phyloP scores from a whole-genome alignment of 2,329 filamentous ascomycete species.

The Boeremia lycopersici region DNA sequence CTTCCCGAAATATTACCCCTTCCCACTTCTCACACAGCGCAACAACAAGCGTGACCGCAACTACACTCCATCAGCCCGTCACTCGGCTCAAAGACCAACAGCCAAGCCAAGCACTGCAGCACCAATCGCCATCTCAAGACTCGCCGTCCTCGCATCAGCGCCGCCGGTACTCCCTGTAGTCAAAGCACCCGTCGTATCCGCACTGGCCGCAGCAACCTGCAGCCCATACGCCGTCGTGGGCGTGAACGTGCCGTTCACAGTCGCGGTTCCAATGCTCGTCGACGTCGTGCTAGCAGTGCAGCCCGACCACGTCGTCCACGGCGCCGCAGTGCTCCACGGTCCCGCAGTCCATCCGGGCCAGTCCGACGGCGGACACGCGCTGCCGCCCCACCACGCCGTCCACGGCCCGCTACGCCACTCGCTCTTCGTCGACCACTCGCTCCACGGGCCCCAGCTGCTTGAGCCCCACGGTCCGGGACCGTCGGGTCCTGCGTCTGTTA shows the following conservation, averaged over 20 bases:
- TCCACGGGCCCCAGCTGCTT: constrained; percentile 36
- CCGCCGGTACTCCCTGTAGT: constrained; percentile 6
- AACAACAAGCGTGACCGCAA: neutral
- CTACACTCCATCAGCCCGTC: neutral
- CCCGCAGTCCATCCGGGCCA: constrained; percentile 49
- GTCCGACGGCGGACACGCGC: constrained; percentile 37
- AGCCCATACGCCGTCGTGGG: constrained; percentile 40
- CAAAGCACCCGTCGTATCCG: neutral
- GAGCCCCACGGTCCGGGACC: constrained; percentile 39
- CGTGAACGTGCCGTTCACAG: constrained; percentile 28
- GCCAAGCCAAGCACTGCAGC: constrained; percentile 31
- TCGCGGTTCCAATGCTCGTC: constrained; percentile 38
- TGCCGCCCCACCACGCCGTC: constrained; percentile 46
- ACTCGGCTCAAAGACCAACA: constrained; percentile 23
- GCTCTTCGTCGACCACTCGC: constrained; percentile 34
- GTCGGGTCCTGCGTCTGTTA: constrained; percentile 19
- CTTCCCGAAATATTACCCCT: neutral
- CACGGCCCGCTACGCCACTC: constrained; percentile 40
- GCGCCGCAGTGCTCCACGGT: constrained; percentile 42
- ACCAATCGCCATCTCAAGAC: constrained; percentile 27
- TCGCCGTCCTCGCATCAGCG: constrained; percentile 24
- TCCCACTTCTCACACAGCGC: neutral
- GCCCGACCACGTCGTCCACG: constrained; percentile 45
- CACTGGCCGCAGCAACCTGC: constrained; percentile 39
- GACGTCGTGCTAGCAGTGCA: constrained; percentile 43